phyloP scores from a whole-genome alignment of 164 flowering plant species.

The Chimonanthus salicifolius region DNA sequence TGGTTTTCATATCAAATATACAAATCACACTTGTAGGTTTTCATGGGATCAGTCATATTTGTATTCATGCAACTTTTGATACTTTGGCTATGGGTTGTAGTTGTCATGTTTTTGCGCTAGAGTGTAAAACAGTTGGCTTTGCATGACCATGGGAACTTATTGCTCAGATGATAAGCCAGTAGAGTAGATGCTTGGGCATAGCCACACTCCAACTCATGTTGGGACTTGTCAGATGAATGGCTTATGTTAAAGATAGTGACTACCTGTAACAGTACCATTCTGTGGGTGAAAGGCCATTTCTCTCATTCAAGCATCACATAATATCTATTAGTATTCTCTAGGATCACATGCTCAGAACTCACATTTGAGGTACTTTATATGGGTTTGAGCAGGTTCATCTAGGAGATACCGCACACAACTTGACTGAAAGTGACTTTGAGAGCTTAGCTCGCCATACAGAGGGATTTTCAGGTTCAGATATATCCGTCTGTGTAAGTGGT shows the following conservation, averaged over 20 bases:
- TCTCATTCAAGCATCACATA: no score
- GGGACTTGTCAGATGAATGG: background rate
- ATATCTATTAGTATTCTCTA: no score
- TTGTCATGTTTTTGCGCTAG: background rate
- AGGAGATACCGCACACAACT: conserved; percentile 93
- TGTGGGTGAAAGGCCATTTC: no score
- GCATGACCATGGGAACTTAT: background rate
- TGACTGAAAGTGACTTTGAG: conserved; percentile 90
- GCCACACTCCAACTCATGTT: no score
- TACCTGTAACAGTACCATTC: background rate
- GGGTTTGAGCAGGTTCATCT: conserved; percentile 72
- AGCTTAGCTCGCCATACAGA: conserved; percentile 69
- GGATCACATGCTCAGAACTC: no score
- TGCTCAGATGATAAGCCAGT: background rate
- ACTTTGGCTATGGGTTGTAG: background rate
- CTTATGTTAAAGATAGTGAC: background rate
- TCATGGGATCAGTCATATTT: background rate
- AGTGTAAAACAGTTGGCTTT: background rate
- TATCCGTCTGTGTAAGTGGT: conserved; percentile 87
- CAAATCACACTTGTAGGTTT: background rate
- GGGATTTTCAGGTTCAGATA: conserved; percentile 96
- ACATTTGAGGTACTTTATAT: background rate
- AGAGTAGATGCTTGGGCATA: background rate
- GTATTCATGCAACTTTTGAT: background rate
- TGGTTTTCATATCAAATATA: background rate